These are phyloP conservation scores for Solanum lignicaule DNA, from an alignment of 257 asterid genomes.

Conservation along the genomic window DNA sequence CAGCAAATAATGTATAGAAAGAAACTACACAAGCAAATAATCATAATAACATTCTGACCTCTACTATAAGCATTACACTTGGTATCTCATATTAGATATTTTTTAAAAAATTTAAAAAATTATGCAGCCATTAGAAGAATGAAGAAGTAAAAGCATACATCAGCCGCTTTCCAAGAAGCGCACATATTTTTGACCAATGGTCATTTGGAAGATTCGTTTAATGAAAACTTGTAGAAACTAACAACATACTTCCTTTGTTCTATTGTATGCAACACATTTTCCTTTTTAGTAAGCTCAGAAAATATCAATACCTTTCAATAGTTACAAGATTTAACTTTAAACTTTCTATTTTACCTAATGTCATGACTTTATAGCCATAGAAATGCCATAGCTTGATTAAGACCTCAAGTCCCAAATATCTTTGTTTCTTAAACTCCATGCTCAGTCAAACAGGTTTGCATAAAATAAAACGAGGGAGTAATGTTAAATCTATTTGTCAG, in stretches of 20 bases:
- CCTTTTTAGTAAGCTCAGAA: neutral
- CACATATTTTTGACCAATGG: neutral
- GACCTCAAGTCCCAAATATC: neutral
- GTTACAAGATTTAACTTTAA: neutral
- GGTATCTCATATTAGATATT: neutral
- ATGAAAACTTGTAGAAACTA: neutral
- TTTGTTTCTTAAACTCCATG: neutral
- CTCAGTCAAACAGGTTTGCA: neutral
- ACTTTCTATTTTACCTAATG: neutral
- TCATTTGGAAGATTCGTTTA: neutral
- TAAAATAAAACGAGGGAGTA: neutral
- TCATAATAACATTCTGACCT: neutral
- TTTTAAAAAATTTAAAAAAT: accelerated
- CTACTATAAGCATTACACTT: neutral
- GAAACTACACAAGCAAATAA: neutral
- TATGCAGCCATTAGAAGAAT: neutral
- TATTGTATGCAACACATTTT: neutral
- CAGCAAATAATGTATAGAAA: neutral
- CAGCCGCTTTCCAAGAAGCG: neutral
- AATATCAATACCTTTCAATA: neutral
- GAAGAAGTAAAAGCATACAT: neutral
- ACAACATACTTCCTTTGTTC: neutral
- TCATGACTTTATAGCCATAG: neutral
- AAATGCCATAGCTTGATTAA: neutral
- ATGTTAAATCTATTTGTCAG: neutral